These are phyloP conservation scores for Cunninghamia lanceolata DNA, from an alignment of 75 land plant genomes.

Conservation along the genomic window DNA sequence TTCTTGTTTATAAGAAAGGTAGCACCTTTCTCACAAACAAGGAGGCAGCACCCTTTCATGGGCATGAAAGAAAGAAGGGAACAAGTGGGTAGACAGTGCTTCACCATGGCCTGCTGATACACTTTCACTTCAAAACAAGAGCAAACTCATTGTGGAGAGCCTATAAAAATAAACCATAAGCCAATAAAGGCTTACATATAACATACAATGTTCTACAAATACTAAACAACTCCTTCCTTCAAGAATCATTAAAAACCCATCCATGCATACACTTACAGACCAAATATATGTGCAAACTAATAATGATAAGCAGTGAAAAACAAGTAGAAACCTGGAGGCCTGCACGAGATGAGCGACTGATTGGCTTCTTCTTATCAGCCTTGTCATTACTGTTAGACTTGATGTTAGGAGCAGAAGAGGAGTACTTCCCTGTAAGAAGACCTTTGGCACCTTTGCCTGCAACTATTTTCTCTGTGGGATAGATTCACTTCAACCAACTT, in stretches of 20 bases:
- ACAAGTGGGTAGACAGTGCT: background rate
- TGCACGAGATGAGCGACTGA: slow-evolving; percentile 36
- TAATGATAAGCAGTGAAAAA: background rate
- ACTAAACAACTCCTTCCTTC: background rate
- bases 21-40: too few relatives aligned
- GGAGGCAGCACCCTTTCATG: too few relatives aligned
- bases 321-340: slow-evolving; percentile 33
- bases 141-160: background rate
- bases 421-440: slow-evolving; percentile 23
- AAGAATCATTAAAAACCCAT: background rate
- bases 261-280: background rate
- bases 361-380: slow-evolving; percentile 51
- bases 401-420: background rate
- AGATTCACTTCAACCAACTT: background rate
- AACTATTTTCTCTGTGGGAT: background rate
- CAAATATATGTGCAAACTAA: background rate
- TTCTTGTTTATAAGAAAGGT: too few relatives aligned
- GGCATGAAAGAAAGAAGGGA: too few relatives aligned
- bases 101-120: background rate
- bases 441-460: slow-evolving; percentile 46
- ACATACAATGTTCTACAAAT: background rate
- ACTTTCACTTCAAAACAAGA: background rate
- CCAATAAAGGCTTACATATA: background rate
- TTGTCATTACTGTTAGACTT: slow-evolving; percentile 20
- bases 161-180: background rate